phyloP scores from a whole-genome alignment of 805 yeast genomes.

The Danielia oregonensis region DNA sequence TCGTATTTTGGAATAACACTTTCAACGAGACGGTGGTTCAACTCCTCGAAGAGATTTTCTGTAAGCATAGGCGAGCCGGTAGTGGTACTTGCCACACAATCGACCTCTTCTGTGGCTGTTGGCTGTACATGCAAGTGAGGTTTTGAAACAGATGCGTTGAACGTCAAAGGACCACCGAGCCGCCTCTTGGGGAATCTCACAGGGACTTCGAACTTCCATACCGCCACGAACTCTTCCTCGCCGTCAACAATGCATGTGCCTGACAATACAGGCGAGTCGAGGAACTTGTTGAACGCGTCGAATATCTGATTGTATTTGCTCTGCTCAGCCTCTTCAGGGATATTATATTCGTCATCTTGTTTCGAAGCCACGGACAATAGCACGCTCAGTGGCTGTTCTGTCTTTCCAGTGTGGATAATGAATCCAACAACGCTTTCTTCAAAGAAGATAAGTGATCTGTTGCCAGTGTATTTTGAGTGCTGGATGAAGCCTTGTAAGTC shows the following conservation, averaged over 20 bases:
- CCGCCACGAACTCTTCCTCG: slow-evolving; percentile 2
- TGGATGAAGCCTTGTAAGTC: no score
- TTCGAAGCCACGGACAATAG: slow-evolving; percentile 3
- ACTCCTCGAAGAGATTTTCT: slow-evolving; percentile 9
- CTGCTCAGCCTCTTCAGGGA: background rate
- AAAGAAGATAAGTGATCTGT: slow-evolving; percentile 21
- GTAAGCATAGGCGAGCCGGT: background rate
- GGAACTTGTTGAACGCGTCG: background rate
- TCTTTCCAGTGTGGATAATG: slow-evolving; percentile 15
- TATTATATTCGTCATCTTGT: background rate
- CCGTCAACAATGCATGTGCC: background rate
- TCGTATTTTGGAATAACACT: background rate
- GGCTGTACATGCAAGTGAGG: slow-evolving; percentile 1
- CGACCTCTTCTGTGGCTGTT: no score
- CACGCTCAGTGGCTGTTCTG: slow-evolving; percentile 1
- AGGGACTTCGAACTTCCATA: slow-evolving; percentile 29
- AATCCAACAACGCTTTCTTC: slow-evolving; percentile 30
- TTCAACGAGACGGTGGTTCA: background rate
- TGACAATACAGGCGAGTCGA: background rate
- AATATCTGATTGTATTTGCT: no score
- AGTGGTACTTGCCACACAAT: background rate
- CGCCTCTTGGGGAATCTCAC: slow-evolving; percentile 7
- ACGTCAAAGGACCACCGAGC: slow-evolving; percentile 4
- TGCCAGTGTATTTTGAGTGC: no score
- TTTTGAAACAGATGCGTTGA: slow-evolving; percentile 5